Conservation (phyloP, 441 rosid genomes). For the Pelargonium australe region DNA sequence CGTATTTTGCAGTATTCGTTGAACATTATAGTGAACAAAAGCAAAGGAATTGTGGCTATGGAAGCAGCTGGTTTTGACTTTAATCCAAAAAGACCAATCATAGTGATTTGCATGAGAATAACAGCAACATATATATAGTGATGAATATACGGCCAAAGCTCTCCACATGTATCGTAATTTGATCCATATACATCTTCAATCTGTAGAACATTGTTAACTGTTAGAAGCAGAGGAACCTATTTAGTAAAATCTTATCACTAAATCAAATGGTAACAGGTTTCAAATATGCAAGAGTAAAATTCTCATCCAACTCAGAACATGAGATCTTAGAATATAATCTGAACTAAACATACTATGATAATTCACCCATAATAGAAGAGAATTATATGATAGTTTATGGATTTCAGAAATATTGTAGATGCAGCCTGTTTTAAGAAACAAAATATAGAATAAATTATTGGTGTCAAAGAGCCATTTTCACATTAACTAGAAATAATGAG, state of each 20-base stretch:
- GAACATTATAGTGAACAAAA: slow-evolving; percentile 60
- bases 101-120: slow-evolving; percentile 82
- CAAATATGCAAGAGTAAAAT: too few relatives aligned
- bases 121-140: slow-evolving; percentile 59
- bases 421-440: too few relatives aligned
- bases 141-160: slow-evolving; percentile 75
- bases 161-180: slow-evolving; percentile 67
- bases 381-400: too few relatives aligned
- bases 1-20: slow-evolving; percentile 84
- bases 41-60: slow-evolving; percentile 63
- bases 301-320: too few relatives aligned
- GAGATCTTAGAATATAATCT: too few relatives aligned
- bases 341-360: too few relatives aligned
- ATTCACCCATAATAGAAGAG: too few relatives aligned
- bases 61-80: slow-evolving; percentile 85
- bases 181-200: slow-evolving; percentile 72
- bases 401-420: too few relatives aligned
- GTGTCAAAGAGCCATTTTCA: too few relatives aligned
- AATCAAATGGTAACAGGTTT: too few relatives aligned
- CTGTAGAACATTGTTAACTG: slow-evolving; percentile 32
- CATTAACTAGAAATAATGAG: too few relatives aligned
- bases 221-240: not conserved
- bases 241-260: not conserved
- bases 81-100: slow-evolving; percentile 85
- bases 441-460: too few relatives aligned